A percentile compares a stretch with the other conserved stretches of the same genome.
These are phyloP conservation scores for Xylariaceae sp. DNA, from an alignment of 2,329 filamentous ascomycete genomes.

Conservation along the genomic window DNA sequence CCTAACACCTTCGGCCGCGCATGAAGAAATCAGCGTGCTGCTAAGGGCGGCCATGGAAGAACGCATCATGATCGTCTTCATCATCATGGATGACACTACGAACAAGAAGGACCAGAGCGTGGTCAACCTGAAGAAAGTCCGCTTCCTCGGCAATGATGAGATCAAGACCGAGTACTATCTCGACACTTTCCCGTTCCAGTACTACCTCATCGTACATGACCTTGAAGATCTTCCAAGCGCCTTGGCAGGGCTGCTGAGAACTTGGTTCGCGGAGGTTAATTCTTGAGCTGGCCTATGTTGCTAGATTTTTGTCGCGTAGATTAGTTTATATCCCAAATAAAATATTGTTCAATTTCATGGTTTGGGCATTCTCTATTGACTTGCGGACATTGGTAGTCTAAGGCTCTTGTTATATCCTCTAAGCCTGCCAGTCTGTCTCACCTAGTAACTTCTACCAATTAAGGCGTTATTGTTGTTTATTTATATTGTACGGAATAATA, in stretches of 20 bases:
- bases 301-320: not conserved
- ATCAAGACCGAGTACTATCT: slow-evolving; percentile 89
- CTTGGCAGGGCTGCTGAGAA: slow-evolving; percentile 83
- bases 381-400: too few species aligned
- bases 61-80: slow-evolving; percentile 96
- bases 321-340: too few species aligned
- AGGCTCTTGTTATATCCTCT: too few species aligned
- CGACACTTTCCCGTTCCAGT: slow-evolving; percentile 94
- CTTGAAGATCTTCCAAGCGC: slow-evolving; percentile 89
- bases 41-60: slow-evolving; percentile 89
- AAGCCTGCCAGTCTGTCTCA: too few species aligned
- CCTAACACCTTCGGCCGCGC: slow-evolving; percentile 78
- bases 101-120: slow-evolving; percentile 63
- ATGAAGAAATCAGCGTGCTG: slow-evolving; percentile 79
- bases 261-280: slow-evolving; percentile 85
- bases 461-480: too few species aligned
- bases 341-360: too few species aligned
- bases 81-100: slow-evolving; percentile 78
- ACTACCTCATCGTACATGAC: slow-evolving; percentile 93
- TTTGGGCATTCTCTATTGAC: too few species aligned
- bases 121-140: slow-evolving; percentile 83
- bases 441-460: too few species aligned
- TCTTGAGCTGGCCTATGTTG: slow-evolving; percentile 16
- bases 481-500: too few species aligned
- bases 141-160: slow-evolving; percentile 68